Conservation (phyloP, 1,284 basidiomycete species). For the Microbotryum lychnidis-dioicae region DNA sequence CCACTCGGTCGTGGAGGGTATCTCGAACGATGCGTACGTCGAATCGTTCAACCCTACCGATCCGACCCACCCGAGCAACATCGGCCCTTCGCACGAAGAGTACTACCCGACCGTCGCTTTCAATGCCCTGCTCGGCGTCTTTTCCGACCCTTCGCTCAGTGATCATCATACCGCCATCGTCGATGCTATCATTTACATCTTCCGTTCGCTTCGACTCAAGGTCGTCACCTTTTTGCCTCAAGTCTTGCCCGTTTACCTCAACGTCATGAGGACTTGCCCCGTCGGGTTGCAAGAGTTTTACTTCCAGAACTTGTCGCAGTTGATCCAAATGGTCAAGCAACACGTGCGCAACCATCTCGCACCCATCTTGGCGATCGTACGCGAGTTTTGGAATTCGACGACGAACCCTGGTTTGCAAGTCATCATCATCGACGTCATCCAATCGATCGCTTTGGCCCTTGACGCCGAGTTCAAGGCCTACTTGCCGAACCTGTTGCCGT, state of each 20-base stretch:
- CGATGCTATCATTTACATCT: slow-evolving; percentile 98
- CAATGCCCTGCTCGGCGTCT: slow-evolving; percentile 73
- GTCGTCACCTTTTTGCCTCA: slow-evolving; percentile 90
- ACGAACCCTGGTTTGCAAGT: slow-evolving; percentile 73
- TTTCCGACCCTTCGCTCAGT: slow-evolving; percentile 79
- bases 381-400: slow-evolving; percentile 63
- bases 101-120: slow-evolving; percentile 98
- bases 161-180: slow-evolving; percentile 81
- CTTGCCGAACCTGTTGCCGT: slow-evolving; percentile 82
- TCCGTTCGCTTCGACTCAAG: slow-evolving; percentile 94
- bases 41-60: slow-evolving; percentile 46
- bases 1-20: slow-evolving; percentile 52
- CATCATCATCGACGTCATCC: slow-evolving; percentile 86
- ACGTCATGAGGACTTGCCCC: slow-evolving; percentile 70
- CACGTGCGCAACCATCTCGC: slow-evolving; percentile 88
- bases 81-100: slow-evolving; percentile 57
- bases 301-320: slow-evolving; percentile 89
- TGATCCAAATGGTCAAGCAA: slow-evolving; percentile 95
- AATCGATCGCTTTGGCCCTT: slow-evolving; percentile 87
- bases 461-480: slow-evolving; percentile 98
- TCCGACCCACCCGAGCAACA: slow-evolving; percentile 50
- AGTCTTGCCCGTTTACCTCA: slow-evolving; percentile 94
- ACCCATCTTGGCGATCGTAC: slow-evolving; percentile 71
- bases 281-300: slow-evolving; percentile 86
- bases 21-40: slow-evolving; percentile 30